These are phyloP conservation scores for Prunus mongolica DNA, from an alignment of 306 rosid species.

Conservation along the genomic window DNA sequence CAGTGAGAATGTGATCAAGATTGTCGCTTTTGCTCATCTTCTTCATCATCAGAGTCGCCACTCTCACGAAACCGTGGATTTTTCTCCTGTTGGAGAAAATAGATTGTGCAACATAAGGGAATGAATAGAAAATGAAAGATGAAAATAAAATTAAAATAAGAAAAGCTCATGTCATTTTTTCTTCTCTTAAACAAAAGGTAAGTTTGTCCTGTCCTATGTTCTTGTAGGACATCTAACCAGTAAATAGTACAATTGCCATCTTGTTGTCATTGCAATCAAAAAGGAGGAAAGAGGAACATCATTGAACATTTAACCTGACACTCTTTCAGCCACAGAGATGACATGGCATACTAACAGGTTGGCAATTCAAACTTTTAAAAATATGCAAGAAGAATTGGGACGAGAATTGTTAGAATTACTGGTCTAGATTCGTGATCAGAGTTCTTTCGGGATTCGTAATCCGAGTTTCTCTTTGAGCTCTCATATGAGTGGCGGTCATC, in stretches of 20 bases:
- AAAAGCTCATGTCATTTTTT: background rate
- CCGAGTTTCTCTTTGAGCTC: conserved; percentile 62
- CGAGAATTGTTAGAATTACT: conserved; percentile 40
- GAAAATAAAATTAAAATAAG: too few species aligned
- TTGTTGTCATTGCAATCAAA: background rate
- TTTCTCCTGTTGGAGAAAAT: conserved; percentile 61
- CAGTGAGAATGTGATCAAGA: conserved; percentile 10
- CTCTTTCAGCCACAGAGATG: background rate
- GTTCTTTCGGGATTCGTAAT: conserved; percentile 66
- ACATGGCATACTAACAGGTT: background rate
- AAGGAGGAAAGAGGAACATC: background rate
- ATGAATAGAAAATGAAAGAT: background rate
- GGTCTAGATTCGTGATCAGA: conserved; percentile 79
- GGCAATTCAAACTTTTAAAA: conserved; percentile 13
- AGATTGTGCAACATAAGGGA: background rate
- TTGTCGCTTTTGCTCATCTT: conserved; percentile 65
- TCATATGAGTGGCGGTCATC: conserved; percentile 72
- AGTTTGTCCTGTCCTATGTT: background rate
- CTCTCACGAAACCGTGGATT: conserved; percentile 98
- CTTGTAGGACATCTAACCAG: background rate
- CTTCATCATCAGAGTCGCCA: conserved; percentile 95
- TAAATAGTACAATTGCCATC: background rate
- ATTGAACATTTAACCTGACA: background rate
- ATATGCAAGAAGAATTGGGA: conserved; percentile 10
- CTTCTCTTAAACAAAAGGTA: background rate